A percentile compares a stretch with the other conserved stretches of the same genome.
Evolutionary conservation across 495 filamentous ascomycete genomes (phyloP).

Genomic region (Aspergillus diversus): DNA sequence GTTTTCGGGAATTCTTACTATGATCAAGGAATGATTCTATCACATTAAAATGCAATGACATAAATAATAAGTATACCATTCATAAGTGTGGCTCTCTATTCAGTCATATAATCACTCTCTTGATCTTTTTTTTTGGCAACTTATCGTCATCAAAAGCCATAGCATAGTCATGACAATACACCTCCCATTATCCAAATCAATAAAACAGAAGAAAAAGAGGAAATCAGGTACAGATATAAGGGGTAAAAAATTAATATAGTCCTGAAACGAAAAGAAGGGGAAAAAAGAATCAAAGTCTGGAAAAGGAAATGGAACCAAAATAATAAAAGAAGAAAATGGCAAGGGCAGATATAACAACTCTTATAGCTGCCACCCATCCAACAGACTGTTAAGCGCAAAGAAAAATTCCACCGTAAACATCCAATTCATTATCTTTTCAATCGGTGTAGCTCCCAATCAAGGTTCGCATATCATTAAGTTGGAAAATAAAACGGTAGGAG

Average conservation of each 20-base stretch:
- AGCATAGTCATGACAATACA: not conserved
- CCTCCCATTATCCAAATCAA: not conserved
- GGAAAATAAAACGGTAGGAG: not conserved
- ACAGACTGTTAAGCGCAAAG: not conserved
- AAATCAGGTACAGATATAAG: not conserved
- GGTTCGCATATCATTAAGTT: not conserved
- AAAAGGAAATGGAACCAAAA: not conserved
- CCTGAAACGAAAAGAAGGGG: not conserved
- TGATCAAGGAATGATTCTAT: not conserved
- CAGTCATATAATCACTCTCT: not conserved
- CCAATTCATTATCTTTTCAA: slow-evolving; percentile 3
- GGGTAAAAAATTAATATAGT: not conserved
- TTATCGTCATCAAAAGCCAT: not conserved
- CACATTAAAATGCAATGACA: not conserved
- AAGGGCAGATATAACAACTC: not conserved
- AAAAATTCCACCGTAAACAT: not conserved
- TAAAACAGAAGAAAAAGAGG: not conserved
- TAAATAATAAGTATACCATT: not conserved
- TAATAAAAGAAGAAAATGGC: not conserved
- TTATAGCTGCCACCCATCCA: not conserved
- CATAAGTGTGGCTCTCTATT: not conserved
- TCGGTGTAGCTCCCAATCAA: not conserved
- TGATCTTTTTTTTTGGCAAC: not conserved
- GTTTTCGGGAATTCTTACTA: not conserved
- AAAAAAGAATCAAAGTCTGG: not conserved